Evolutionary conservation across 116 monocot genomes (phyloP).

Genomic region (Phalaenopsis hybrid): DNA sequence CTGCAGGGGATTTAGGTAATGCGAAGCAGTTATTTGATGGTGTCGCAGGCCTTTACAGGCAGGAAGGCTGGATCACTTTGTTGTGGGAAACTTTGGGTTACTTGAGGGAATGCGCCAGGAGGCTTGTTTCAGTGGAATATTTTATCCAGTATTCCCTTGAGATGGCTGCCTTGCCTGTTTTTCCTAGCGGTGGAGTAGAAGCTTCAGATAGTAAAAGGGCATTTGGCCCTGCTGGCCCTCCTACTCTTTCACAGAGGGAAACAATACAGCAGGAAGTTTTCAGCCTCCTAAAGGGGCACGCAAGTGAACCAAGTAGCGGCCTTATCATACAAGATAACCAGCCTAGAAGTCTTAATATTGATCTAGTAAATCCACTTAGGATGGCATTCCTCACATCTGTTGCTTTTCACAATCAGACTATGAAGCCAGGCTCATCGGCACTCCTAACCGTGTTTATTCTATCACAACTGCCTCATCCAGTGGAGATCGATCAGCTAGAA

Average conservation of each 20-base stretch:
- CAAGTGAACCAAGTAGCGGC: slow-evolving; percentile 14
- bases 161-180: slow-evolving; percentile 83
- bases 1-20: slow-evolving; percentile 45
- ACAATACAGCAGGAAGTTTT: slow-evolving; percentile 67
- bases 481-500: slow-evolving; percentile 67
- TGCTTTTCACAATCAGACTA: slow-evolving; percentile 83
- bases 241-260: slow-evolving; percentile 60
- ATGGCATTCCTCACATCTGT: slow-evolving; percentile 65
- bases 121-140: slow-evolving; percentile 51
- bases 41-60: slow-evolving; percentile 54
- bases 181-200: slow-evolving; percentile 21
- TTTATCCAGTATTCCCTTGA: slow-evolving; percentile 81
- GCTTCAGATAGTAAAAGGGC: slow-evolving; percentile 12
- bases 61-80: slow-evolving; percentile 88
- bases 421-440: slow-evolving; percentile 60
- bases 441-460: slow-evolving; percentile 67
- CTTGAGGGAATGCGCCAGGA: slow-evolving; percentile 65
- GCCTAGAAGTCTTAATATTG: slow-evolving; percentile 57
- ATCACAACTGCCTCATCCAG: slow-evolving; percentile 67
- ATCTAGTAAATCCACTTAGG: slow-evolving; percentile 79
- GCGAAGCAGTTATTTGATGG: slow-evolving; percentile 70
- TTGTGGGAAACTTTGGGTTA: slow-evolving; percentile 87
- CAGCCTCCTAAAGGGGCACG: slow-evolving; percentile 27
- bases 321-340: slow-evolving; percentile 33
- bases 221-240: slow-evolving; percentile 50